Percentiles rank a stretch among this genome's conserved stretches.
phyloP scores from a whole-genome alignment of 2,329 filamentous ascomycete genomes.

The Verticillium klebahnii region DNA sequence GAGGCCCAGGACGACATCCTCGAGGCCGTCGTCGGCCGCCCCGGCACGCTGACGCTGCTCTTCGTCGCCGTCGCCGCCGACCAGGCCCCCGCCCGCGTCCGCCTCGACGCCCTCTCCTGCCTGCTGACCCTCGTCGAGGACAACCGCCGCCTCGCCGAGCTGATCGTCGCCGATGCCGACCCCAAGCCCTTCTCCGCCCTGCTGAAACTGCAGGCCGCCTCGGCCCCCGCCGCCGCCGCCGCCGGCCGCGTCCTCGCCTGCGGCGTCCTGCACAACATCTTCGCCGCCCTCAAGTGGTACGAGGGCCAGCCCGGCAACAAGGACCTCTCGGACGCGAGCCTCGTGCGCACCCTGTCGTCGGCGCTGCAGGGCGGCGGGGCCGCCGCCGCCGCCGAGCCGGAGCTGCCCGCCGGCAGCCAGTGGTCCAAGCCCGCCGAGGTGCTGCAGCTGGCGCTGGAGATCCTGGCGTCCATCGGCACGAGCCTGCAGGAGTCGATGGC shows the following conservation, averaged over 20 bases:
- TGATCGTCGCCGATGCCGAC: constrained; percentile 45
- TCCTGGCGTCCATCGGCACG: constrained; percentile 61
- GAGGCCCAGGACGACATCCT: constrained; percentile 59
- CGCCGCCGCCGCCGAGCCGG: constrained; percentile 17
- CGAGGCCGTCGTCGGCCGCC: constrained; percentile 44
- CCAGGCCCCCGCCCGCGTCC: constrained; percentile 34
- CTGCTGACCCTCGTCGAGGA: constrained; percentile 58
- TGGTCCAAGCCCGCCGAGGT: constrained; percentile 40
- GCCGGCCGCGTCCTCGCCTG: constrained; percentile 52
- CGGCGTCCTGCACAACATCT: constrained; percentile 59
- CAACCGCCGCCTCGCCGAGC: constrained; percentile 46
- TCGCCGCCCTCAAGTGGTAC: constrained; percentile 47
- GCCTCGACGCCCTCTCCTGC: constrained; percentile 47
- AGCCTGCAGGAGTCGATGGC: constrained; percentile 48
- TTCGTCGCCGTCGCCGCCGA: constrained; percentile 45
- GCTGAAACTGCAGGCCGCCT: constrained; percentile 38
- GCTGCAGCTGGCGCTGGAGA: constrained; percentile 53
- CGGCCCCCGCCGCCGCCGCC: constrained; percentile 24
- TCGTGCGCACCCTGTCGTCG: constrained; percentile 40
- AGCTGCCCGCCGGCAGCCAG: constrained; percentile 22
- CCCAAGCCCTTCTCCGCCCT: constrained; percentile 45
- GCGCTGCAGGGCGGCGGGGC: constrained; percentile 28
- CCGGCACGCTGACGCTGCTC: constrained; percentile 47
- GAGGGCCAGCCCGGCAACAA: constrained; percentile 44
- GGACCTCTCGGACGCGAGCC: constrained; percentile 43